A percentile compares a stretch with the other conserved stretches of the same genome.
Conservation (phyloP, 1,284 basidiomycete species). For the Heterobasidion occidentale region DNA sequence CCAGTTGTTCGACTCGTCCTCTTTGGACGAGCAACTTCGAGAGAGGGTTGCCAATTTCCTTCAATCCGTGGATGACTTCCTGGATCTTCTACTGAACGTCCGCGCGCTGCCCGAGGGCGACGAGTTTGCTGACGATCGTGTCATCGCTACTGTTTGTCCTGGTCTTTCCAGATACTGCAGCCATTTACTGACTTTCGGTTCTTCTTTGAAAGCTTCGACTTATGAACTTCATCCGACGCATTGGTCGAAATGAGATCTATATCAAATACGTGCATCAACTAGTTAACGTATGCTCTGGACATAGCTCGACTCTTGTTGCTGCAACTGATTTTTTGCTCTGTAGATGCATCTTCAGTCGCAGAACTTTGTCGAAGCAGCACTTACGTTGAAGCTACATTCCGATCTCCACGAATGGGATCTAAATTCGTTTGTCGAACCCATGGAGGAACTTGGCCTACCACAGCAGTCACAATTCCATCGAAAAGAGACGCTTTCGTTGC, state of each 20-base stretch:
- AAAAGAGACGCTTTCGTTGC: constrained; percentile 83
- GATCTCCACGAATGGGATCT: constrained; percentile 90
- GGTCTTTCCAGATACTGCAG: neutral
- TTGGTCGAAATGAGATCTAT: constrained; percentile 84
- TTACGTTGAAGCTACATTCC: constrained; percentile 89
- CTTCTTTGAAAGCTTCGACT: constrained; percentile 57
- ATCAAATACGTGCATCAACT: constrained; percentile 94
- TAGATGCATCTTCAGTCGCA: constrained; percentile 82
- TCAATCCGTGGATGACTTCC: constrained; percentile 87
- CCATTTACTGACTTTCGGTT: neutral
- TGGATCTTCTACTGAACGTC: constrained; percentile 87
- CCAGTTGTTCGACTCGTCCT: constrained; percentile 77
- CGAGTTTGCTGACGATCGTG: constrained; percentile 89
- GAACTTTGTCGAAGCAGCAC: constrained; percentile 88
- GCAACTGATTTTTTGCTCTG: neutral
- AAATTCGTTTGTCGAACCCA: constrained; percentile 72
- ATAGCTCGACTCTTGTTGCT: neutral
- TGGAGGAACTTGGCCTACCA: constrained; percentile 82
- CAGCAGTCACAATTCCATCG: constrained; percentile 92
- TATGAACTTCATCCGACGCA: constrained; percentile 86
- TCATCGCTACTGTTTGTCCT: constrained; percentile 71
- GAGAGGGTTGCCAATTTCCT: constrained; percentile 79
- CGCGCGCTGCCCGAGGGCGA: constrained; percentile 93
- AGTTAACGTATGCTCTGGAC: constrained; percentile 58
- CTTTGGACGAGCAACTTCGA: constrained; percentile 74